These are phyloP conservation scores for Geotrichum fermentans DNA, from an alignment of 1,139 yeast species.

Conservation along the genomic window DNA sequence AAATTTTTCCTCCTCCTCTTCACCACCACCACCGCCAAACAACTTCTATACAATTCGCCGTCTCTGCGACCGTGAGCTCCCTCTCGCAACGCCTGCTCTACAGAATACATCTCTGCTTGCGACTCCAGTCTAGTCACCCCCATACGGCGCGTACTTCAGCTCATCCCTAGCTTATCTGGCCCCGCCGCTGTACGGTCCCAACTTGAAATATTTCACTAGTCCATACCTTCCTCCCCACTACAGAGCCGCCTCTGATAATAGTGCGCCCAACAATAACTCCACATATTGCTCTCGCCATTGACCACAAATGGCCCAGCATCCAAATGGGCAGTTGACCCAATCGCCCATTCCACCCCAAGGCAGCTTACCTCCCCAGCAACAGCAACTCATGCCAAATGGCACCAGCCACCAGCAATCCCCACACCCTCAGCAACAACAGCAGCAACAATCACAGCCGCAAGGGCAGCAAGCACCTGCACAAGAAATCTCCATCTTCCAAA, in stretches of 20 bases:
- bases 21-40: background rate
- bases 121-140: no score
- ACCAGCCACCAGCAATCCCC: slow-evolving; percentile 11
- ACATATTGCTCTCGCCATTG: no score
- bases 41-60: background rate
- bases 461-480: slow-evolving; percentile 28
- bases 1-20: no score
- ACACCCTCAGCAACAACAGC: slow-evolving; percentile 29
- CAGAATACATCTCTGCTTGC: no score
- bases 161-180: no score
- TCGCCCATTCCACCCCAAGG: background rate
- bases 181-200: no score
- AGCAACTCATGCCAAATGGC: slow-evolving; percentile 20
- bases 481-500: slow-evolving; percentile 44
- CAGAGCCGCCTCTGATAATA: no score
- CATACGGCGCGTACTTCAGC: no score
- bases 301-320: background rate
- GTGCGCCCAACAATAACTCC: no score
- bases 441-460: slow-evolving; percentile 14
- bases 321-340: slow-evolving; percentile 2
- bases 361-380: background rate
- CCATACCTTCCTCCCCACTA: no score
- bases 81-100: no score
- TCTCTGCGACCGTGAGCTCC: background rate
- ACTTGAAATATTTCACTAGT: no score